A percentile compares a stretch with the other conserved stretches of the same genome.
phyloP scores from a whole-genome alignment of 1,284 basidiomycete species.

The Termitomyces sp. region DNA sequence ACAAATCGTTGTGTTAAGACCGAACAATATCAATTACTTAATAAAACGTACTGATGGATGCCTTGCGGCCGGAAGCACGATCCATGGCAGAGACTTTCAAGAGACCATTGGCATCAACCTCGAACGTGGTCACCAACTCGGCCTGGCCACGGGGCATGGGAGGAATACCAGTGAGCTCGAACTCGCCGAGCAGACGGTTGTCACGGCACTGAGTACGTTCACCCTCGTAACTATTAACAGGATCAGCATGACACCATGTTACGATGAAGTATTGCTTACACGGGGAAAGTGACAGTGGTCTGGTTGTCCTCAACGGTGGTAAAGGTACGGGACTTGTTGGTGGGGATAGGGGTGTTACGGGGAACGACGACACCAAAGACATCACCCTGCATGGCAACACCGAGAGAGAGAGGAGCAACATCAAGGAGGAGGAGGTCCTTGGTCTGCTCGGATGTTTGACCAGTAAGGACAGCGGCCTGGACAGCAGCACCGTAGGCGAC shows the following conservation, averaged over 20 bases:
- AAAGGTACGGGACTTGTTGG: slow-evolving; percentile 94
- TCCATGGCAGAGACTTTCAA: slow-evolving; percentile 94
- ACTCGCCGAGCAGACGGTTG: slow-evolving; percentile 95
- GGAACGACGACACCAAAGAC: slow-evolving; percentile 96
- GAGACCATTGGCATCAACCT: slow-evolving; percentile 96
- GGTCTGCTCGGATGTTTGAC: slow-evolving; percentile 94
- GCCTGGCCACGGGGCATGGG: slow-evolving; percentile 96
- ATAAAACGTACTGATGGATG: slow-evolving; percentile 77
- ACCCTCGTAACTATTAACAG: slow-evolving; percentile 74
- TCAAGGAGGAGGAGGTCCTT: slow-evolving; percentile 93
- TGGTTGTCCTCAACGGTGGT: slow-evolving; percentile 99
- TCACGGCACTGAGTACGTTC: slow-evolving; percentile 97
- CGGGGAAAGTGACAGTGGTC: slow-evolving; percentile 96
- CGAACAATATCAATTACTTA: not conserved
- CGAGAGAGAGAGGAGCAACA: slow-evolving; percentile 92
- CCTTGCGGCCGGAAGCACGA: slow-evolving; percentile 92
- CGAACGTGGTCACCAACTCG: slow-evolving; percentile 94
- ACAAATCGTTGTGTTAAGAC: slow-evolving; percentile 9
- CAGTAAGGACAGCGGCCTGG: slow-evolving; percentile 93
- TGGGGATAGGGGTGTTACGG: slow-evolving; percentile 95
- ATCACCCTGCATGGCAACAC: slow-evolving; percentile 98
- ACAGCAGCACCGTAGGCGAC: slow-evolving; percentile 96
- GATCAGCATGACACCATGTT: not conserved
- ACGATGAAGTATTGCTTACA: slow-evolving; percentile 43
- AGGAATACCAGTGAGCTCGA: slow-evolving; percentile 95